Base-by-base conservation (phyloP, 2,329 filamentous ascomycete genomes). In the Exophiala viscosa region DNA sequence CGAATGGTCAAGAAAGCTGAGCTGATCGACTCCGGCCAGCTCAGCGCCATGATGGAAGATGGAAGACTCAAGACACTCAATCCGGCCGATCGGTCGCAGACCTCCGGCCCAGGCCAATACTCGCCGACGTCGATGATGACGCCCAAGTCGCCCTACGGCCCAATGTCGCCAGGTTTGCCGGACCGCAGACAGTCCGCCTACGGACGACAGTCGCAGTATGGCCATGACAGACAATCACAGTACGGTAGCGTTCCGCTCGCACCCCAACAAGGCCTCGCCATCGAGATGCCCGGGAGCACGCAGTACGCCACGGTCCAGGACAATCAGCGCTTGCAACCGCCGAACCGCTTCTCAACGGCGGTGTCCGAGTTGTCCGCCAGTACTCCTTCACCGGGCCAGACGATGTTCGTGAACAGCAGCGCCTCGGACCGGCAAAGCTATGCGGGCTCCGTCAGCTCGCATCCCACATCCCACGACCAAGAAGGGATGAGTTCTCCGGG, bases 1-100 rank as follows among this genome's bases (percentile, higher is more conserved):
- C 72, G 77, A 13, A 69, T 88, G 8, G 69, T 80, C 20, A 72
- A 74, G 54, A 81, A 79, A 56, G 76, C 79, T 0, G 71, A 77
- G 54, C 48, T 73, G 13, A 64, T 71, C 36, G 67, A 70, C 38
- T 45, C 59, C n/a, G 60, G 59, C n/a, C 46, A 56, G 9, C 50
- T 63, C 33, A 58, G 48, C 36, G 59, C 59, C 13, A 61, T 63
- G 60, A 59, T 63, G 38, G 60, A 61, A 17, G 56, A 60, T 13
- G 58, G 58, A 6, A 58, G 43, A 31, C 52, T 62, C 17, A 60
- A 53, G 45, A 60, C 58, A 3, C 33, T 48, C n/a, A 60, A 62
- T 42, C 58, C 58, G 3, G 56, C 57, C 13, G 60, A 60, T 36
- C 51, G 56, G 39, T 55, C 55, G 5, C 50, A 50, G 10, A 51